Conservation (phyloP, 1,284 basidiomycete genomes). For the Cystobasidium pallidum region DNA sequence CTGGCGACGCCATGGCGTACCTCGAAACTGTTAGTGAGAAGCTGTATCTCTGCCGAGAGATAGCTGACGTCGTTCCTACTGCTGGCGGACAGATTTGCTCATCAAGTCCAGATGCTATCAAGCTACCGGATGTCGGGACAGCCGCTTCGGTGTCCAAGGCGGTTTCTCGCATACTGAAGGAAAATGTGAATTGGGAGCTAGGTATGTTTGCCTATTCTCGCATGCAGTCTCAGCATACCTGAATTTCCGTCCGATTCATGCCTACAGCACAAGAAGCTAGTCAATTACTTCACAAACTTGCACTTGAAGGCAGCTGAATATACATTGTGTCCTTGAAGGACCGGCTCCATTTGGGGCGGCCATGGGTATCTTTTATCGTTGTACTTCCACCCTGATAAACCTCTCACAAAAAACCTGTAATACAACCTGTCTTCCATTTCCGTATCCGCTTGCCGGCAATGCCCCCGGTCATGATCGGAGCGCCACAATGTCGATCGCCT, state of each 20-base stretch:
- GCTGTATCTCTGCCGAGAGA: not conserved
- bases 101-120: conserved; percentile 31
- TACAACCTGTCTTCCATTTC: not conserved
- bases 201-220: conserved; percentile 17
- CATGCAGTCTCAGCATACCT: not conserved
- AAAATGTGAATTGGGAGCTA: conserved; percentile 57
- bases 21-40: conserved; percentile 18
- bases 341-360: too few species aligned
- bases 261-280: conserved; percentile 22
- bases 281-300: conserved; percentile 18
- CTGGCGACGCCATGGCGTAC: conserved; percentile 21
- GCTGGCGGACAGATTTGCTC: conserved; percentile 20
- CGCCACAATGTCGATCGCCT: conserved; percentile 20
- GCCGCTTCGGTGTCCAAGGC: conserved; percentile 23
- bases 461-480: not conserved
- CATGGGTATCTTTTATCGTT: conserved; percentile 12
- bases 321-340: not conserved
- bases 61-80: not conserved
- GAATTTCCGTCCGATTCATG: too few species aligned
- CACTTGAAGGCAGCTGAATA: not conserved
- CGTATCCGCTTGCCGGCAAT: not conserved
- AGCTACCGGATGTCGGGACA: conserved; percentile 1
- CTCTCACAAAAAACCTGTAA: too few species aligned
- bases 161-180: conserved; percentile 63
- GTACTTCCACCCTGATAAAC: not conserved